phyloP scores from a whole-genome alignment of 257 asterid species.

The Solanum piurae region DNA sequence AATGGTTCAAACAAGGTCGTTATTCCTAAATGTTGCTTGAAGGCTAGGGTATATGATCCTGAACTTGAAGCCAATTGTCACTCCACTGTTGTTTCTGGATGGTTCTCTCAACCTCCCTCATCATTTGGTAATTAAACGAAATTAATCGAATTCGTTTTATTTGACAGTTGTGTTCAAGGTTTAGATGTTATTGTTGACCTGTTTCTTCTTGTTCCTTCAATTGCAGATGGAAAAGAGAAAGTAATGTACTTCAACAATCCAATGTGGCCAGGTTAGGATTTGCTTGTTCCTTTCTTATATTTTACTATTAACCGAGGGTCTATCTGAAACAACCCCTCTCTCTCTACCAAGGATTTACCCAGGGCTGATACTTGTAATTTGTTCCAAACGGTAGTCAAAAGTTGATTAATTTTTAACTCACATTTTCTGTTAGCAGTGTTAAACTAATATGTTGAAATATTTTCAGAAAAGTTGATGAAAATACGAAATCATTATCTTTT shows the following conservation, averaged over 20 bases:
- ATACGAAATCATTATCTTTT: not conserved
- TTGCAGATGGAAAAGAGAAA: slow-evolving; percentile 39
- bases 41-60: slow-evolving; percentile 59
- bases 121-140: slow-evolving; percentile 33
- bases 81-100: slow-evolving; percentile 89
- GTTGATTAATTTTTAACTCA: not conserved
- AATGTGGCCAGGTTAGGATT: slow-evolving; percentile 91
- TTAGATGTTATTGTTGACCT: not conserved
- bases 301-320: not conserved
- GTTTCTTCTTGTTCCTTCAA: not conserved
- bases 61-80: slow-evolving; percentile 64
- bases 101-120: slow-evolving; percentile 58
- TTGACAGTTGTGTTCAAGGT: not conserved
- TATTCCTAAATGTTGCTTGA: slow-evolving; percentile 89
- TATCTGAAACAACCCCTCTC: not conserved
- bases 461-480: not conserved
- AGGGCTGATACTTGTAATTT: not conserved
- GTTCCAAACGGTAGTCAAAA: not conserved
- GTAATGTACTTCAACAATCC: slow-evolving; percentile 76
- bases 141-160: not conserved
- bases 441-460: not conserved
- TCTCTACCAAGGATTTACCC: not conserved
- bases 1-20: slow-evolving; percentile 30
- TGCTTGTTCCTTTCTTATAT: not conserved
- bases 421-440: not conserved